phyloP scores from a whole-genome alignment of 2,329 filamentous ascomycete genomes.

The Trichoderma brevicompactum region DNA sequence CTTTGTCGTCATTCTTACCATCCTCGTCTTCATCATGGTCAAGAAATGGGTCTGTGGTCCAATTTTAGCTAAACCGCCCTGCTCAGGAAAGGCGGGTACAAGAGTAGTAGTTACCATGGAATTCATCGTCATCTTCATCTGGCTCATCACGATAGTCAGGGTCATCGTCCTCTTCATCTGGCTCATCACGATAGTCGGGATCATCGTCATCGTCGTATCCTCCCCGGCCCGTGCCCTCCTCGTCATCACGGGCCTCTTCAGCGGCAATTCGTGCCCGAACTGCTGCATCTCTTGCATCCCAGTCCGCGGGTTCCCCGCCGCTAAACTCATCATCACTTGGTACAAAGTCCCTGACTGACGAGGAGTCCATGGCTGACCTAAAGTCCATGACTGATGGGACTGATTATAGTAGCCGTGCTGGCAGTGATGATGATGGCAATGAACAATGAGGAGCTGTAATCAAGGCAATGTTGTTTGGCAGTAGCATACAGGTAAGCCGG shows the following conservation, averaged over 20 bases:
- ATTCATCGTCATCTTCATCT: conserved; percentile 33
- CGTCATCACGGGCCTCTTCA: conserved; percentile 24
- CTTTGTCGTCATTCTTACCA: neutral
- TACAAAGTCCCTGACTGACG: neutral
- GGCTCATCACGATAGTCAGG: no score
- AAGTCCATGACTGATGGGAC: no score
- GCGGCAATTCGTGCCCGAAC: neutral
- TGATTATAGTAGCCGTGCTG: no score
- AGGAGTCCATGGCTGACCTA: no score
- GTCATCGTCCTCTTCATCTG: conserved; percentile 34
- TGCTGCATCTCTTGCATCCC: conserved; percentile 17
- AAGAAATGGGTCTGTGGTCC: conserved; percentile 23
- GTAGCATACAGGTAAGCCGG: neutral
- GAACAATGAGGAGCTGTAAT: no score
- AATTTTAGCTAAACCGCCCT: neutral
- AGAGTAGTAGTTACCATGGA: conserved; percentile 29
- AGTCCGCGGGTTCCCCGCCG: neutral
- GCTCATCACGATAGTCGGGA: conserved; percentile 34
- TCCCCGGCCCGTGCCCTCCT: conserved; percentile 19
- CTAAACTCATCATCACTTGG: neutral
- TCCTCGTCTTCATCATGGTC: conserved; percentile 33
- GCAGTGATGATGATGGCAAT: no score
- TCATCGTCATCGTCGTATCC: conserved; percentile 33
- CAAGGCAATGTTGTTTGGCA: no score
- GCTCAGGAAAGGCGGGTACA: no score